Base-by-base conservation (phyloP, 306 rosid genomes). In the Cucumis cinereus region DNA sequence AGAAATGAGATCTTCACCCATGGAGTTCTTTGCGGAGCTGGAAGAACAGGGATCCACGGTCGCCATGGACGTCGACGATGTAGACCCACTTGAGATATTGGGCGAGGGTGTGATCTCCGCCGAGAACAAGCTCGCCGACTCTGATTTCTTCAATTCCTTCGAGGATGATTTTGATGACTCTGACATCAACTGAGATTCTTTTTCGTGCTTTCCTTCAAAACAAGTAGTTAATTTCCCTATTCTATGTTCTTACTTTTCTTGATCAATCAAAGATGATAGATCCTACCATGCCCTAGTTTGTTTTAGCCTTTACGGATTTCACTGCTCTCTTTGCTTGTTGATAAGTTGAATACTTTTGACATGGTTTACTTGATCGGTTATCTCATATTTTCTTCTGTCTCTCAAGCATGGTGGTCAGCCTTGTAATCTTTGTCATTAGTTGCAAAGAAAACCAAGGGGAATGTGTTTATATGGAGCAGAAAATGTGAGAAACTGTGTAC, bases 61-160 rank as follows among this genome's bases (percentile, higher is more conserved):
- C 90, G 98, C 93, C 24, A 93, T 93, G 97, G 97, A 93, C 49
- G 98, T 93, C 0, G 98, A 93, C 79, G 98, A 93, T 53, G 90
- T 82, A 0, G 97, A 93, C 77, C 81, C 91, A 0, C 85, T 87
- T 26, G 97, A 93, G 78, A 83, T 86, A 23, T 84, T 89, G 26
- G 74, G 85, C 19, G 98, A 89, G 1, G 94, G 97, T 1, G 80
- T 85, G 50, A 84, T 89, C 73, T 26, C 87, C 30, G 59, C 87
- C 11, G 98, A 93, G 8, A 77, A 58, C 90, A 93, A 87, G 85
- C 89, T 91, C 53, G 89, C 96, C 54, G 98, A 93, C 66, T 82
- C 91, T 52, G 96, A 90, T 47, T 93, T 93, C 87, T 93, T 89
- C 84, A 90, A 93, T 81, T 22, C 69, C 61, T 93, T 93, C 81